These are phyloP conservation scores for Piper betle DNA, from an alignment of 164 flowering plant species.

Conservation along the genomic window DNA sequence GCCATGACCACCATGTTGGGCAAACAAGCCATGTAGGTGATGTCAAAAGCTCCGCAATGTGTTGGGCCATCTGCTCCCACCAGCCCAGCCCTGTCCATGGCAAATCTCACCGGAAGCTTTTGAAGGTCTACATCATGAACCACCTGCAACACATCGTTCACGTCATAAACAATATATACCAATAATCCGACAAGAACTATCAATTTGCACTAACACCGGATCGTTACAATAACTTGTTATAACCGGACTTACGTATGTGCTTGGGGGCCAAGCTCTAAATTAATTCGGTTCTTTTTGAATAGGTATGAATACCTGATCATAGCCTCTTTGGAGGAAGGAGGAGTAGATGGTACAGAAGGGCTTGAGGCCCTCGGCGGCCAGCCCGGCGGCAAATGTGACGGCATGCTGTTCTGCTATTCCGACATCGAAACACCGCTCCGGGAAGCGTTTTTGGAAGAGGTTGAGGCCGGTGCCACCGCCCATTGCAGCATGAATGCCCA, in stretches of 20 bases:
- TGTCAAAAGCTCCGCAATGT: slow-evolving; percentile 41
- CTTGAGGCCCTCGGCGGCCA: slow-evolving; percentile 44
- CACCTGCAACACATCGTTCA: slow-evolving; percentile 17
- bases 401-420: slow-evolving; percentile 61
- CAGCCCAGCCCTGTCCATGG: slow-evolving; percentile 39
- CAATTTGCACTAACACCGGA: too few species aligned
- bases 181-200: too few species aligned
- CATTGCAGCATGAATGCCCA: slow-evolving; percentile 48
- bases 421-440: slow-evolving; percentile 35
- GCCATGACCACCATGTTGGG: slow-evolving; percentile 62
- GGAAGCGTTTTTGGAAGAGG: slow-evolving; percentile 33
- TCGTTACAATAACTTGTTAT: too few species aligned
- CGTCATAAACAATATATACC: not conserved
- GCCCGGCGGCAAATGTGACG: slow-evolving; percentile 49
- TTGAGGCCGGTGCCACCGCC: slow-evolving; percentile 46
- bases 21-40: slow-evolving; percentile 40
- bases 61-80: slow-evolving; percentile 56
- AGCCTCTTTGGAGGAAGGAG: slow-evolving; percentile 41
- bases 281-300: not conserved
- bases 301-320: slow-evolving; percentile 27
- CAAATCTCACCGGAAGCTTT: slow-evolving; percentile 41
- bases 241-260: too few species aligned
- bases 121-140: slow-evolving; percentile 52
- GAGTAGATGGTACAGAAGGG: slow-evolving; percentile 47
- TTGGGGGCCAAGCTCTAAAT: not conserved